Evolutionary conservation across 441 rosid species (phyloP).

Genomic region (Mallotus japonicus): DNA sequence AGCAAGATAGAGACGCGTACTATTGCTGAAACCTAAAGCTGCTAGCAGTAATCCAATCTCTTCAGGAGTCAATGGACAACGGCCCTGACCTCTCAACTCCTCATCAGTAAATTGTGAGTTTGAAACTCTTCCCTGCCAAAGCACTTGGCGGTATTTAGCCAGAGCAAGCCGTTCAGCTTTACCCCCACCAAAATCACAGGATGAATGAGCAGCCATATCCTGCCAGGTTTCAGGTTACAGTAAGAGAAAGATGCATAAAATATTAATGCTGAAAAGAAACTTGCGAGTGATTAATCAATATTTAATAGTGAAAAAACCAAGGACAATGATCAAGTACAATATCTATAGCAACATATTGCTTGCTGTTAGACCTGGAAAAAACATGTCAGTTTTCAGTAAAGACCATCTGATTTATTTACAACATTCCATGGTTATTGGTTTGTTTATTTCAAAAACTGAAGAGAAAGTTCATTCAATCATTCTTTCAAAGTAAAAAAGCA

Average conservation of each 20-base stretch:
- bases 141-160: constrained; percentile 88
- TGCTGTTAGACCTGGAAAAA: constrained; percentile 3
- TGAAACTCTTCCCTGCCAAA: constrained; percentile 95
- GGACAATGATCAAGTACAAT: not conserved
- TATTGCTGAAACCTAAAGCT: constrained; percentile 83
- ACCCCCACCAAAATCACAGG: constrained; percentile 97
- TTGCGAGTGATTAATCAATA: not conserved
- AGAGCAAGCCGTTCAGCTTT: constrained; percentile 90
- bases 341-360: not conserved
- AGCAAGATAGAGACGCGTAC: constrained; percentile 89
- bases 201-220: constrained; percentile 99
- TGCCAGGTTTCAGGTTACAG: constrained; percentile 17
- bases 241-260: not conserved
- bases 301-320: not conserved
- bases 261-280: not conserved
- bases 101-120: constrained; percentile 90
- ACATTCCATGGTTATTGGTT: not conserved
- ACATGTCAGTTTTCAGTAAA: not conserved
- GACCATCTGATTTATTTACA: constrained; percentile 1
- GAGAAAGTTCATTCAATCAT: not conserved
- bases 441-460: not conserved
- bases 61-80: constrained; percentile 97
- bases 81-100: constrained; percentile 88
- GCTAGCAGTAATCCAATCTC: constrained; percentile 91
- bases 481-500: not conserved